A percentile compares a stretch with the other conserved stretches of the same genome.
Evolutionary conservation across 495 filamentous ascomycete species (phyloP).

Genomic region (Stereocaulon alpinum): DNA sequence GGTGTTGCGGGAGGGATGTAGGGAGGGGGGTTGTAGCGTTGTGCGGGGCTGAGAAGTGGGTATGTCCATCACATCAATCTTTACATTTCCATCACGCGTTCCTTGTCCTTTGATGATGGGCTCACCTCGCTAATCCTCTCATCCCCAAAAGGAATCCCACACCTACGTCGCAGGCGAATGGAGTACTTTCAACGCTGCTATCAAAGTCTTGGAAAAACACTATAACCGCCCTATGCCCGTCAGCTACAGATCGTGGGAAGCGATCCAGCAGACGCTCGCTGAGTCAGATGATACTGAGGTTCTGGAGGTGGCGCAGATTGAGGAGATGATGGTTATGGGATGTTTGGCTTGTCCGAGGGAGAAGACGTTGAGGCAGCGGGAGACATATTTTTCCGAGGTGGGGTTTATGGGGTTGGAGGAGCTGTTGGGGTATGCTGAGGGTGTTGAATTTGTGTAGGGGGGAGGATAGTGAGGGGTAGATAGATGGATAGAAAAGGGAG

Average conservation of each 20-base stretch:
- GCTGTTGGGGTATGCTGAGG: conserved; percentile 8
- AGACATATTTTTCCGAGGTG: neutral
- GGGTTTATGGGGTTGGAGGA: conserved; percentile 1
- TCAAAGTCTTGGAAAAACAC: neutral
- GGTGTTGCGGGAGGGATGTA: conserved; percentile 11
- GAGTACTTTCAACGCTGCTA: neutral
- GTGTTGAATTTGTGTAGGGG: no score
- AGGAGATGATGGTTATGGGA: conserved; percentile 8
- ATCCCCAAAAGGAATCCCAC: conserved; percentile 5
- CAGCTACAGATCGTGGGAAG: neutral
- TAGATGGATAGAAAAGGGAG: no score
- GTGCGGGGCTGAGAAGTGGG: conserved; percentile 8
- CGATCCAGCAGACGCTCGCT: neutral
- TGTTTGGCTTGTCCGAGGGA: conserved; percentile 3
- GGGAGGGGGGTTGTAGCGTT: conserved; percentile 10
- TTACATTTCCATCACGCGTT: no score
- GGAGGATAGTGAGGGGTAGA: no score
- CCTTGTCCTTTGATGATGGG: neutral
- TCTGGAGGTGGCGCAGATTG: conserved; percentile 6
- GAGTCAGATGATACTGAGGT: neutral
- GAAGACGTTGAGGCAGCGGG: conserved; percentile 6
- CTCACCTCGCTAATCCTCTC: no score
- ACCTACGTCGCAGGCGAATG: conserved; percentile 13
- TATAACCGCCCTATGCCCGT: neutral
- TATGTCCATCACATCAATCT: conserved; percentile 6